phyloP scores from a whole-genome alignment of 2,329 filamentous ascomycete genomes.

The Paraconiothyrium sp. region DNA sequence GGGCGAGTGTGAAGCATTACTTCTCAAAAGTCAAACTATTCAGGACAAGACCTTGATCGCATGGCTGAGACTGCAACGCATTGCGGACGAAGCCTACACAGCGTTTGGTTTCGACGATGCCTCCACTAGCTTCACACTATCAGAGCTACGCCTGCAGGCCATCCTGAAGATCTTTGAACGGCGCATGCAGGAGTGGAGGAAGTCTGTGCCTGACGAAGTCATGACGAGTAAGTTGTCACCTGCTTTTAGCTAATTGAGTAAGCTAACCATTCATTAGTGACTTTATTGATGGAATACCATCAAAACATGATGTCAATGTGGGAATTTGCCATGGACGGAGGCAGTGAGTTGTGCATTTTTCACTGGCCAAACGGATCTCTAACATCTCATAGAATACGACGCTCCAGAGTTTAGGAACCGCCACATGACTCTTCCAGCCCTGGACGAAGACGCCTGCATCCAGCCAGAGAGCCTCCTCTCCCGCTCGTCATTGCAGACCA shows the following conservation, averaged over 20 bases:
- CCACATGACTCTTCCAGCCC: slow-evolving; percentile 43
- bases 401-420: slow-evolving; percentile 47
- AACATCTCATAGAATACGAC: slow-evolving; percentile 32
- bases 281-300: slow-evolving; percentile 41
- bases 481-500: slow-evolving; percentile 46
- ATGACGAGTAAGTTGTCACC: slow-evolving; percentile 34
- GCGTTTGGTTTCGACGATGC: slow-evolving; percentile 51
- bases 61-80: slow-evolving; percentile 46
- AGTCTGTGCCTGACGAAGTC: slow-evolving; percentile 41
- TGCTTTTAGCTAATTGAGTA: background rate
- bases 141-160: slow-evolving; percentile 46
- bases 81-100: slow-evolving; percentile 48
- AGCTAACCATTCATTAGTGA: slow-evolving; percentile 18
- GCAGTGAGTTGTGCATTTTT: slow-evolving; percentile 22
- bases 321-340: slow-evolving; percentile 51
- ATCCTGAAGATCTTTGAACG: slow-evolving; percentile 48
- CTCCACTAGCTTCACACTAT: slow-evolving; percentile 49
- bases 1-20: slow-evolving; percentile 43
- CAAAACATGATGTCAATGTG: slow-evolving; percentile 48
- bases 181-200: slow-evolving; percentile 48
- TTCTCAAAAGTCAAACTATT: slow-evolving; percentile 43
- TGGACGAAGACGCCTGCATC: slow-evolving; percentile 41
- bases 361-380: background rate
- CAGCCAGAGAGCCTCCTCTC: slow-evolving; percentile 46
- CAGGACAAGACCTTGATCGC: slow-evolving; percentile 42